Conservation (phyloP, 306 rosid species). For the Crotalaria pallida region DNA sequence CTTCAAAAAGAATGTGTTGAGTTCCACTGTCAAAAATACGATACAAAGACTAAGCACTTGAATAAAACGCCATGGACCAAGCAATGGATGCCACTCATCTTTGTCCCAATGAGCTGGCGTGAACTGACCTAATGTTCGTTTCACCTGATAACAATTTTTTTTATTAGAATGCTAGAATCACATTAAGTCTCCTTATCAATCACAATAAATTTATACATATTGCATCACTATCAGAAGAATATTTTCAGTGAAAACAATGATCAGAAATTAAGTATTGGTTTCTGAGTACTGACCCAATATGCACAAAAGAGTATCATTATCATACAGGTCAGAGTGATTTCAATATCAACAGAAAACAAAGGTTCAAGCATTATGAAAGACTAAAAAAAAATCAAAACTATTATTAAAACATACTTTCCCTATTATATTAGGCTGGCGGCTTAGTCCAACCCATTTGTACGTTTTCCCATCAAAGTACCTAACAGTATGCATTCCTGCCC, state of each 20-base stretch:
- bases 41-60: constrained; percentile 91
- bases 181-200: not conserved
- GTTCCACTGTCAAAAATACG: constrained; percentile 90
- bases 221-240: not conserved
- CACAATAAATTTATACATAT: not conserved
- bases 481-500: constrained; percentile 99
- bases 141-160: constrained; percentile 49
- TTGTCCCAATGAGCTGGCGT: constrained; percentile 99
- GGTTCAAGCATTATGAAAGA: not conserved
- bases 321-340: not conserved
- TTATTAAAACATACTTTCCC: constrained; percentile 61
- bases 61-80: constrained; percentile 95
- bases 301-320: not conserved
- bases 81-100: constrained; percentile 98
- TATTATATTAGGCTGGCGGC: constrained; percentile 94
- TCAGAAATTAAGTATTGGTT: not conserved
- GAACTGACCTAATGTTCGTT: constrained; percentile 85
- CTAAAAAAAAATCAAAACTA: constrained; percentile 8
- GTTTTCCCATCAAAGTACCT: constrained; percentile 97
- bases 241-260: not conserved
- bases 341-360: not conserved
- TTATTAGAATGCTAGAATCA: not conserved
- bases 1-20: constrained; percentile 93
- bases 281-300: not conserved
- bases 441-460: constrained; percentile 98